Percentiles rank a stretch among this genome's conserved stretches.
Evolutionary conservation across 495 filamentous ascomycete genomes (phyloP).

Genomic region (Hyaloscypha hepaticicola): DNA sequence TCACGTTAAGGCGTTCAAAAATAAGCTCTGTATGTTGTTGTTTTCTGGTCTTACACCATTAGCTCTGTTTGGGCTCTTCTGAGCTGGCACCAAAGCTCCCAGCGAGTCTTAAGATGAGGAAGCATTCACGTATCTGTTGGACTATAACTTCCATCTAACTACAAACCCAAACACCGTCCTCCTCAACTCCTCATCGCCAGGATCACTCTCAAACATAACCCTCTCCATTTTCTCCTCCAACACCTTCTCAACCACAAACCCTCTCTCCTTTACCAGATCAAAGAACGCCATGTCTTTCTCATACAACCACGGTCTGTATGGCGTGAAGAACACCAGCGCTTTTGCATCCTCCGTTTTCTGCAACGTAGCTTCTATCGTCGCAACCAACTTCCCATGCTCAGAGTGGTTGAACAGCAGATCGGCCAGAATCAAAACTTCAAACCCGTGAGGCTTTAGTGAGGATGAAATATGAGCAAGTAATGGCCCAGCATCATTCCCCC

Average conservation of each 20-base stretch:
- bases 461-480: constrained; percentile 51
- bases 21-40: no score
- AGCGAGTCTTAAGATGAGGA: no score
- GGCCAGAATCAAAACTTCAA: constrained; percentile 81
- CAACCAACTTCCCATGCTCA: constrained; percentile 74
- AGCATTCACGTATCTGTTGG: no score
- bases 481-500: constrained; percentile 60
- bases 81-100: no score
- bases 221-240: constrained; percentile 77
- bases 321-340: constrained; percentile 89
- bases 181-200: constrained; percentile 71
- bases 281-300: constrained; percentile 86
- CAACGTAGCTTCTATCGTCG: constrained; percentile 64
- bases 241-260: constrained; percentile 73
- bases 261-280: constrained; percentile 62
- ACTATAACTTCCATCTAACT: constrained; percentile 48
- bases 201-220: constrained; percentile 86
- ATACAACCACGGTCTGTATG: constrained; percentile 86
- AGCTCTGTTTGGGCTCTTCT: no score
- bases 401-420: constrained; percentile 88
- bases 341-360: constrained; percentile 50
- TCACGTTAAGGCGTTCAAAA: no score
- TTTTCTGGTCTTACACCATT: no score
- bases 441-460: constrained; percentile 38
- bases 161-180: constrained; percentile 82